Base-by-base conservation (phyloP, 2,329 filamentous ascomycete genomes). In the Calonectria naviculata region DNA sequence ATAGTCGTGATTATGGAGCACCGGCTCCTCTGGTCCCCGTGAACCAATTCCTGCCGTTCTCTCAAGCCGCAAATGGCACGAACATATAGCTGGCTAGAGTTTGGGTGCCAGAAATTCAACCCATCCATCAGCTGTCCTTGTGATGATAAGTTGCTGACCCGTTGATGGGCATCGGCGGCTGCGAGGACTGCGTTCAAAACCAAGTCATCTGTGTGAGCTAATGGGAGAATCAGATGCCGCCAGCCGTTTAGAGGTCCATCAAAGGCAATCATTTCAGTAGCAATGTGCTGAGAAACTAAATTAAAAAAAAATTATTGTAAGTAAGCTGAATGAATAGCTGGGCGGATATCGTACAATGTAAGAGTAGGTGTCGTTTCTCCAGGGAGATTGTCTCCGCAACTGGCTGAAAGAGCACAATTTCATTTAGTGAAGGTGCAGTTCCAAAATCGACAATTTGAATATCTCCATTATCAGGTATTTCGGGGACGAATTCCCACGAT, bases 221-320 rank as follows among this genome's bases (percentile, higher is more conserved):
- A 41, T 0, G 77, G 77, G 0, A 78, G 75, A 5, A 78, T 56
- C 3, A 78, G 12, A 3, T 78, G 72, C 0, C 77, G 75, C 76
- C 77, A 78, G 19, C 77, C 77, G 1, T 78, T 78, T 19, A 76
- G 77, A 0, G 73, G n/a, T 2, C 77, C 77, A 19, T 78, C 77
- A 13, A 78, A 76, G 0, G 77, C 75, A 3, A 78, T 73, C 76
- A 78, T 78, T 26, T 78, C 77, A 0, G 66, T 73, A 1, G 77
- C 76, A 41, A 78, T 78, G 1, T 73, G 69, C 17, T 70, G 62
- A 0, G 76, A 78, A 24, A 78, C 77, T 78, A 5, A 0, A 0
- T 0, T 0, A 0, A 1, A 0, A 1, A 17, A 17, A n/a, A n/a
- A n/a, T n/a, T n/a, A n/a, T n/a, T 24, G 28, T 74, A 10, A 73